A percentile compares a stretch with the other conserved stretches of the same genome.
These are phyloP conservation scores for Penicillium corylophilum DNA, from an alignment of 2,329 filamentous ascomycete genomes.

Conservation along the genomic window DNA sequence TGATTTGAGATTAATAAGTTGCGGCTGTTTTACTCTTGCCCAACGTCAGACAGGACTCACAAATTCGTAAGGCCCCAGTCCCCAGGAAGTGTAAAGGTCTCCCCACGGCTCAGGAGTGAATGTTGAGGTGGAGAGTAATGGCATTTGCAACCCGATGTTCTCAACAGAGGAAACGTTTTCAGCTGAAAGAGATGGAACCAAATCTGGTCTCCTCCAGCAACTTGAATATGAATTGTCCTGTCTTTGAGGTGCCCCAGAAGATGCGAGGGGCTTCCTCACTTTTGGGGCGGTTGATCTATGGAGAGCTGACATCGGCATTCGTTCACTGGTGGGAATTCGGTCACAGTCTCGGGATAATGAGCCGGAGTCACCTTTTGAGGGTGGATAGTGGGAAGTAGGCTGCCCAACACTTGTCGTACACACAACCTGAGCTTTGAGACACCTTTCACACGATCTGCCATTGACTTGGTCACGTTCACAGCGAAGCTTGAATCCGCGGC, in stretches of 20 bases:
- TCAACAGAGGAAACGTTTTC: not conserved
- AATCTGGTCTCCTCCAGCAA: constrained; percentile 3
- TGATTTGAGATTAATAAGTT: not conserved
- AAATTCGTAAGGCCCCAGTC: not conserved
- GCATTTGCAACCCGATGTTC: not conserved
- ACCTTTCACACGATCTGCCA: constrained; percentile 24
- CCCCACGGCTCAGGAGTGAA: constrained; percentile 5
- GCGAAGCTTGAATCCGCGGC: constrained; percentile 25
- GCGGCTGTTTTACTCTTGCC: not conserved
- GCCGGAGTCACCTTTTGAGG: not conserved
- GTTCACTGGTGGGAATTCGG: not conserved
- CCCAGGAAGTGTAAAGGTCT: not conserved
- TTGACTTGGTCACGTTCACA: constrained; percentile 23
- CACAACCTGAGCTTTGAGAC: constrained; percentile 24
- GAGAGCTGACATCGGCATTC: constrained; percentile 10
- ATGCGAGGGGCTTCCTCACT: constrained; percentile 7
- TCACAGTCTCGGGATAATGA: constrained; percentile 1
- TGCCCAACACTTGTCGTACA: constrained; percentile 23
- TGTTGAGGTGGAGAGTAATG: not conserved
- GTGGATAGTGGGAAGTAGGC: constrained; percentile 2
- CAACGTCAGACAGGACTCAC: not conserved
- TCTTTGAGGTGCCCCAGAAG: not conserved
- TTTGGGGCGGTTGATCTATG: constrained; percentile 11
- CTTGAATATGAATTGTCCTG: not conserved
- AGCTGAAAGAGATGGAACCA: not conserved